Evolutionary conservation across 495 filamentous ascomycete species (phyloP).

Genomic region (Aspergillus incahuasiensis): DNA sequence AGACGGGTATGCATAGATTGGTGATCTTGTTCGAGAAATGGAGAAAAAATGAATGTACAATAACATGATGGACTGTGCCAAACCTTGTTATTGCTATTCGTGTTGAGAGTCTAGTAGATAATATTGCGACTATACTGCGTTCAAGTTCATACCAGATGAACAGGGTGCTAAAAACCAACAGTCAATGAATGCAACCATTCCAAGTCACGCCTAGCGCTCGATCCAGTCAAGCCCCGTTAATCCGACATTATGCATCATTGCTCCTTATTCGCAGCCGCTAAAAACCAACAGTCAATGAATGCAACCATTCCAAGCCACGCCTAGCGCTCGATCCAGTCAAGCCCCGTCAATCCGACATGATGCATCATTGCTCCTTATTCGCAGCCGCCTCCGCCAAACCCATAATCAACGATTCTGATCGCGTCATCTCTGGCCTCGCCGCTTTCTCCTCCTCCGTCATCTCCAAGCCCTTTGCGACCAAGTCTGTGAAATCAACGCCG

Average conservation of each 20-base stretch:
- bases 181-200: neutral
- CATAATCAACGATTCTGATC: slow-evolving; percentile 24
- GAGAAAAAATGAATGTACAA: neutral
- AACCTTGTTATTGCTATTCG: neutral
- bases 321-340: neutral
- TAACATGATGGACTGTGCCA: neutral
- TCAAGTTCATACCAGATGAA: neutral
- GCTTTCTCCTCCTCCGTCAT: slow-evolving; percentile 26
- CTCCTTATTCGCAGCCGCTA: slow-evolving; percentile 8
- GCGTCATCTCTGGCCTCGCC: slow-evolving; percentile 21
- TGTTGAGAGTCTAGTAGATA: neutral
- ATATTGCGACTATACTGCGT: neutral
- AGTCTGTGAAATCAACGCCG: slow-evolving; percentile 80
- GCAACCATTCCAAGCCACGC: neutral
- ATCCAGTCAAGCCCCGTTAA: neutral
- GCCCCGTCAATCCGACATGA: neutral
- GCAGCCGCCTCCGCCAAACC: slow-evolving; percentile 18
- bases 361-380: neutral
- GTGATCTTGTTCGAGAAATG: neutral
- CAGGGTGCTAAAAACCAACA: neutral
- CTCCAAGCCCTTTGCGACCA: slow-evolving; percentile 49
- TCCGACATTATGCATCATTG: neutral
- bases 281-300: neutral
- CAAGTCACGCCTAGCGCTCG: neutral
- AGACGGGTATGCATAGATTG: neutral